Base-by-base conservation (phyloP, 805 yeast genomes). In the Cyberlindnera meyerae region DNA sequence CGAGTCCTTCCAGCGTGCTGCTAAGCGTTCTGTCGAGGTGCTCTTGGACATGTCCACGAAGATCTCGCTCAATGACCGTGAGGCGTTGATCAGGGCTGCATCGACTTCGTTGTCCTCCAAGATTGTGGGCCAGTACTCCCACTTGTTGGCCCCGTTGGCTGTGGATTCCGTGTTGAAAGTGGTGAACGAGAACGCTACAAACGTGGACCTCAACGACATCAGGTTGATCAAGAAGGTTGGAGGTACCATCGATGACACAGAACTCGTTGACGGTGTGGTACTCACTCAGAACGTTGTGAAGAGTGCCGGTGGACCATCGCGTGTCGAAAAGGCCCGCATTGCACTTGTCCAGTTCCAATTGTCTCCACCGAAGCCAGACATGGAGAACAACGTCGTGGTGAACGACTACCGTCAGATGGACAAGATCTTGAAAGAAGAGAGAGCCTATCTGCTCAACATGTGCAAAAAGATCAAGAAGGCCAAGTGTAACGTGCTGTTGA, bases 381-480 rank as follows among this genome's bases (percentile, higher is more conserved):
- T 94, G 82, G 98, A 93, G 67, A 93, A 93, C 63, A 90, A 89
- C 58, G 90, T 93, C 33, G 95, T 93, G 40, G 97, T 93, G 37
- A 93, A 85, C 58, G 99, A 93, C 63, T 93, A 93, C 69, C 78
- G 98, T 64, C 98, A 93, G 65, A 93, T 93, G 99, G 99, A 93
- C 65, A 93, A 90, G 68, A 93, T 93, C 51, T 71, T 93, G 58
- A 93, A 94, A 59, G 99, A 93, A 66, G 98, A 93, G 71, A 81
- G 99, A 60, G 93, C 96, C 20, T 93, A 93, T 60, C 68, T 93
- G 56, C 74, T 93, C 58, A 90, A 90, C 61, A 84, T 93, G 59
- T 89, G 96, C 70, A 93, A 93, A 65, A 87, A 86, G 60, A 87
- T 93, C 66, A 93, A 94, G 60, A 93, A 93, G 72, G 82, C 97